These are phyloP conservation scores for Russula earlei DNA, from an alignment of 768 basidiomycete species.

Conservation along the genomic window DNA sequence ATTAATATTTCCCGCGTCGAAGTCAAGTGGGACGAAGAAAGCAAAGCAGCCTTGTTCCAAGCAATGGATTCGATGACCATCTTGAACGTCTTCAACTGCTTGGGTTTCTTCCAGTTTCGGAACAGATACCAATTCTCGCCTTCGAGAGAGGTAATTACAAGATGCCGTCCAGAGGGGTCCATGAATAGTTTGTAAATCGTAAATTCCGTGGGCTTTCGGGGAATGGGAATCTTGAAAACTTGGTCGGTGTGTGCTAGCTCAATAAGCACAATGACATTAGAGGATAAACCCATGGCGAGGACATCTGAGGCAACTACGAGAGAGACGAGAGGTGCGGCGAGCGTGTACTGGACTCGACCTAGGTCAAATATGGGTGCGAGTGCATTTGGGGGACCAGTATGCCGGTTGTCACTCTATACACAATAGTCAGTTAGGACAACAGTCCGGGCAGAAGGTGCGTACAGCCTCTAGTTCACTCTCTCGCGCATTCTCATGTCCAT, in stretches of 20 bases:
- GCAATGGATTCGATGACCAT: constrained; percentile 86
- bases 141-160: constrained; percentile 74
- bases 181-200: constrained; percentile 76
- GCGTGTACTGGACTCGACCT: constrained; percentile 81
- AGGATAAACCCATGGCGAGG: constrained; percentile 73
- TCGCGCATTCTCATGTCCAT: constrained; percentile 41
- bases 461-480: constrained; percentile 30
- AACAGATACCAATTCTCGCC: constrained; percentile 94
- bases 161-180: constrained; percentile 88
- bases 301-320: constrained; percentile 82
- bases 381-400: constrained; percentile 27
- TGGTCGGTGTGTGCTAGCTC: constrained; percentile 84
- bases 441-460: background rate
- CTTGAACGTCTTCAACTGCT: constrained; percentile 69
- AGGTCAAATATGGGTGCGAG: constrained; percentile 67
- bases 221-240: constrained; percentile 70
- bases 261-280: constrained; percentile 76
- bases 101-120: constrained; percentile 71
- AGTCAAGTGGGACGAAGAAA: constrained; percentile 56
- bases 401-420: constrained; percentile 26
- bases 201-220: constrained; percentile 66
- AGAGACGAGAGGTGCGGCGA: constrained; percentile 74
- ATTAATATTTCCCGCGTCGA: constrained; percentile 82
- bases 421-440: constrained; percentile 11
- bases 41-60: constrained; percentile 70